These are phyloP conservation scores for Neopestalotiopsis rosae DNA, from an alignment of 2,329 filamentous ascomycete genomes.

Conservation along the genomic window DNA sequence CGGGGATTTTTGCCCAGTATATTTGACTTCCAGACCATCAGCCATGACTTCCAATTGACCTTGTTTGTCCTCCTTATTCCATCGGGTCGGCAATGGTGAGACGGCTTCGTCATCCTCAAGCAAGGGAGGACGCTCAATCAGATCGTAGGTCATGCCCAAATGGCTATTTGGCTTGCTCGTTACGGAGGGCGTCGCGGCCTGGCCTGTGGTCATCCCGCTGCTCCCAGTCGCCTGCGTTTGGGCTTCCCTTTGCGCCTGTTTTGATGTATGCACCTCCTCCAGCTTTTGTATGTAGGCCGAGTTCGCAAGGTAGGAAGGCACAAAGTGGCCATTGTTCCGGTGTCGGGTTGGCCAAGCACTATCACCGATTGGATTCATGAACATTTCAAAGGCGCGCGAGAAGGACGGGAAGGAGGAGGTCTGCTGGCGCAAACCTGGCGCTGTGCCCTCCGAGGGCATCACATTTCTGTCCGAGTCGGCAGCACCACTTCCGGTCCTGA, in stretches of 20 bases:
- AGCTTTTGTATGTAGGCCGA: constrained; percentile 81
- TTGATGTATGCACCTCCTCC: constrained; percentile 71
- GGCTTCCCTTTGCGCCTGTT: constrained; percentile 54
- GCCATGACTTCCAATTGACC: constrained; percentile 73
- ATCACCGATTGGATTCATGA: constrained; percentile 38
- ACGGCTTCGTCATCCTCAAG: constrained; percentile 63
- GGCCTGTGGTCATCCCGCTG: constrained; percentile 22
- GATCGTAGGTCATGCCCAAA: constrained; percentile 80
- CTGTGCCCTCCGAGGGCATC: constrained; percentile 30
- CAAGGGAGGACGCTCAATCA: constrained; percentile 76
- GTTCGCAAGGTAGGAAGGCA: constrained; percentile 81
- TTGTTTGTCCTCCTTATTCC: constrained; percentile 82
- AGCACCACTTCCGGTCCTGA: constrained; percentile 25
- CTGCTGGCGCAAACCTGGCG: constrained; percentile 32
- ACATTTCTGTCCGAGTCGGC: constrained; percentile 41
- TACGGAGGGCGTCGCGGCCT: constrained; percentile 47
- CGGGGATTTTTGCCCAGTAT: constrained; percentile 51
- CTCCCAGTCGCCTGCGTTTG: constrained; percentile 51
- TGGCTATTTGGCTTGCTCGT: constrained; percentile 67
- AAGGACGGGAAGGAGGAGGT: constrained; percentile 47
- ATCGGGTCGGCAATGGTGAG: constrained; percentile 77
- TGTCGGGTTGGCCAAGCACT: constrained; percentile 34
- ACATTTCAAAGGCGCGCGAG: constrained; percentile 59
- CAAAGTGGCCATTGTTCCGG: constrained; percentile 66
- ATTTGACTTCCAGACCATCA: constrained; percentile 76